phyloP scores from a whole-genome alignment of 108 stramenopile genomes.

The Stephanodiscus minutulus region DNA sequence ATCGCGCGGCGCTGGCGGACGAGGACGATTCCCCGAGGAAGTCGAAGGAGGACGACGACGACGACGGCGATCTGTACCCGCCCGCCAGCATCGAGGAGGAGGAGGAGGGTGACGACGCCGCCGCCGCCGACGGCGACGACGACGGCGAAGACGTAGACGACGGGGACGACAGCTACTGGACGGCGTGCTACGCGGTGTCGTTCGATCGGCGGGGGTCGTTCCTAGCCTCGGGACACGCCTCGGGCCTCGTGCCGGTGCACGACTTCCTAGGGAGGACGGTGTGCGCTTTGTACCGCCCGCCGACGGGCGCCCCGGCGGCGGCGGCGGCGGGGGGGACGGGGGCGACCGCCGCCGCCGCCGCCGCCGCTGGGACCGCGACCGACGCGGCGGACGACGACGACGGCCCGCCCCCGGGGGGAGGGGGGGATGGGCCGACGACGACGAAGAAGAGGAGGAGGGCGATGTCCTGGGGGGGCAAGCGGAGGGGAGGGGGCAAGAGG shows the following conservation, averaged over 20 bases:
- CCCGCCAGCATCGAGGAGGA: background rate
- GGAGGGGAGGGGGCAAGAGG: too few species aligned
- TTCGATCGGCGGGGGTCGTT: slow-evolving; percentile 76
- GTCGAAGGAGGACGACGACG: slow-evolving; percentile 1
- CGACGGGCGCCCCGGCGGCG: background rate
- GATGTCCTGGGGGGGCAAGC: too few species aligned
- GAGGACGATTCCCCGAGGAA: too few species aligned
- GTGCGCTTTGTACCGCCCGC: slow-evolving; percentile 61
- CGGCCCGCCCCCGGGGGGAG: background rate
- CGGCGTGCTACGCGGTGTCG: slow-evolving; percentile 62
- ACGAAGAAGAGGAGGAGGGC: too few species aligned
- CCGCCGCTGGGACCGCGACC: too few species aligned
- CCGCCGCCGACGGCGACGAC: slow-evolving; percentile 12
- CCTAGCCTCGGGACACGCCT: slow-evolving; percentile 73
- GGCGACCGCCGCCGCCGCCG: too few species aligned
- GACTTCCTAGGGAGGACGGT: slow-evolving; percentile 64
- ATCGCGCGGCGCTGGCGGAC: too few species aligned
- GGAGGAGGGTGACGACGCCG: background rate
- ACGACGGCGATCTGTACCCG: background rate
- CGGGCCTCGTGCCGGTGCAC: slow-evolving; percentile 63
- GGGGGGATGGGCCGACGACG: background rate
- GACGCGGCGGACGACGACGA: background rate
- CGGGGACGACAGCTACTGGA: slow-evolving; percentile 58
- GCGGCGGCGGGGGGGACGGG: too few species aligned
- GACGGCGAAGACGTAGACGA: slow-evolving; percentile 19